Percentiles rank a stretch among this genome's conserved stretches.
phyloP scores from a whole-genome alignment of 106 monocot genomes.

The Xerophyta viscosa region DNA sequence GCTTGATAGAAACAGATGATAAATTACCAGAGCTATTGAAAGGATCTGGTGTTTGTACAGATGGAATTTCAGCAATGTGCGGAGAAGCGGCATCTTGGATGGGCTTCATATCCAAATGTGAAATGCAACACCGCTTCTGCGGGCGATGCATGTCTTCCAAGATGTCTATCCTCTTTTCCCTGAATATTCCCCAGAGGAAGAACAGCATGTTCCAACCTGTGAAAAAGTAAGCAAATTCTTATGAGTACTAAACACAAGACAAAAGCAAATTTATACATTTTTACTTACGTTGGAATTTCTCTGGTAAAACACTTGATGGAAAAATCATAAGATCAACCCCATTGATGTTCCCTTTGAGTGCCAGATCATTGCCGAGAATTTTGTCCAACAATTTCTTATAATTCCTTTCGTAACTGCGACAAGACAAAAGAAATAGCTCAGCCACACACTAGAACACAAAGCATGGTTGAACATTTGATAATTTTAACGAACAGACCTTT shows the following conservation, averaged over 20 bases:
- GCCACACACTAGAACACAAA: neutral
- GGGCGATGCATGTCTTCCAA: slow-evolving; percentile 3
- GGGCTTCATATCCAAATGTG: slow-evolving; percentile 11
- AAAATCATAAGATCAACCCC: slow-evolving; percentile 78
- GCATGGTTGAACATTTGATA: neutral
- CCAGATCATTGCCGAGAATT: slow-evolving; percentile 58
- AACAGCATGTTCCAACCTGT: slow-evolving; percentile 83
- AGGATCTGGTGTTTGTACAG: slow-evolving; percentile 8
- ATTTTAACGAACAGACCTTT: slow-evolving; percentile 31
- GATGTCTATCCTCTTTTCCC: slow-evolving; percentile 18
- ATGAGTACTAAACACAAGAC: neutral
- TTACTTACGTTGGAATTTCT: slow-evolving; percentile 66
- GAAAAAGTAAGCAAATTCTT: neutral
- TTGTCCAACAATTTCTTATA: slow-evolving; percentile 71
- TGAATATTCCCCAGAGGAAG: slow-evolving; percentile 86
- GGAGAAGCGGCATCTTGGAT: slow-evolving; percentile 8
- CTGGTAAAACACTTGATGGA: slow-evolving; percentile 60
- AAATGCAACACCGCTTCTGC: slow-evolving; percentile 3
- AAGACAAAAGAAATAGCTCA: slow-evolving; percentile 4
- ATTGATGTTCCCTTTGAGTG: slow-evolving; percentile 54
- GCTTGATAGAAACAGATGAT: slow-evolving; percentile 6
- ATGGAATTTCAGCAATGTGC: slow-evolving; percentile 3
- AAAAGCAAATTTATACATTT: neutral
- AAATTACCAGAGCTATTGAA: slow-evolving; percentile 1
- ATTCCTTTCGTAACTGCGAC: slow-evolving; percentile 53